These are phyloP conservation scores for Pestalotiopsis fici DNA, from an alignment of 2,329 filamentous ascomycete genomes.

Conservation along the genomic window DNA sequence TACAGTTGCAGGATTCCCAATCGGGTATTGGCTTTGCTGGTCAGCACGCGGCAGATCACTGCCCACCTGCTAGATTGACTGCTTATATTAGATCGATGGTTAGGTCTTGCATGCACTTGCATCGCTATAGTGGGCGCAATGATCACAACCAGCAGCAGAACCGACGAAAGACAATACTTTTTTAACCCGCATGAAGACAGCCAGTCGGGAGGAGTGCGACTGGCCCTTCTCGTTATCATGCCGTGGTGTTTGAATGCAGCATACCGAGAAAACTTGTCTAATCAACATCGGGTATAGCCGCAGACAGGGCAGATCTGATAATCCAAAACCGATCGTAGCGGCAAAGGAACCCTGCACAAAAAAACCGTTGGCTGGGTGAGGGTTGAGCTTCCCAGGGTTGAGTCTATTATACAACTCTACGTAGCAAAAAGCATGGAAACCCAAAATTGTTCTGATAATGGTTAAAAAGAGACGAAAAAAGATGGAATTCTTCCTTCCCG, in stretches of 20 bases:
- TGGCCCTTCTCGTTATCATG: neutral
- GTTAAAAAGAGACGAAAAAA: no score
- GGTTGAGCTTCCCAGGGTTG: neutral
- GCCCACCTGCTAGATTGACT: neutral
- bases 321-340: conserved; percentile 1
- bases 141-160: neutral
- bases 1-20: neutral
- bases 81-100: neutral
- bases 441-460: no score
- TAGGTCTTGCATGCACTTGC: neutral
- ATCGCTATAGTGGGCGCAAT: neutral
- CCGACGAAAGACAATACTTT: neutral
- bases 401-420: neutral
- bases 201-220: neutral
- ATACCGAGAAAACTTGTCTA: conserved; percentile 4
- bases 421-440: neutral
- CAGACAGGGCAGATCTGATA: conserved; percentile 11
- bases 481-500: no score
- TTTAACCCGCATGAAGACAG: neutral
- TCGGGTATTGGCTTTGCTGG: neutral
- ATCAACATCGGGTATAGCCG: conserved; percentile 10
- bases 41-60: neutral
- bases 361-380: neutral
- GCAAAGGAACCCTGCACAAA: neutral
- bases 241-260: neutral